phyloP scores from a whole-genome alignment of 192 early-diverging fungal species.

The Linnemannia exigua region DNA sequence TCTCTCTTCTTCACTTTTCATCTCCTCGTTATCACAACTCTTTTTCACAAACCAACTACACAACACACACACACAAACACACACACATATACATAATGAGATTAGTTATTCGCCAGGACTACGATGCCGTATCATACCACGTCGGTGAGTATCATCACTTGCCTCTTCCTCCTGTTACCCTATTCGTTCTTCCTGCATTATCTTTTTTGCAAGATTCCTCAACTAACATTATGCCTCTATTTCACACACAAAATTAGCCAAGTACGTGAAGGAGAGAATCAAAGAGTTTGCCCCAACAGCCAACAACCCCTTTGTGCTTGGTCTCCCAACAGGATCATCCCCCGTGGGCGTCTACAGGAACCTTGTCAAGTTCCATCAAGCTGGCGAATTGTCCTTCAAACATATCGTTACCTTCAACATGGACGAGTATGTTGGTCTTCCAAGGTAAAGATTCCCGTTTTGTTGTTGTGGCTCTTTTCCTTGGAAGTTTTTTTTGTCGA shows the following conservation, averaged over 20 bases:
- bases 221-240: background rate
- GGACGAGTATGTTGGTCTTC: constrained; percentile 90
- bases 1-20: background rate
- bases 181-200: background rate
- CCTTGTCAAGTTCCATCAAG: constrained; percentile 76
- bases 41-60: background rate
- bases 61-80: background rate
- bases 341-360: constrained; percentile 85
- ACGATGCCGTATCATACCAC: constrained; percentile 77
- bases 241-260: constrained; percentile 60
- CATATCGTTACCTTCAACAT: constrained; percentile 90
- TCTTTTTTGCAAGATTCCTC: background rate
- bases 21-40: too few relatives aligned
- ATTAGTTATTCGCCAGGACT: constrained; percentile 81
- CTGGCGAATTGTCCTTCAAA: constrained; percentile 78
- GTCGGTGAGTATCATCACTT: constrained; percentile 55
- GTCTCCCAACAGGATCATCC: constrained; percentile 88
- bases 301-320: constrained; percentile 85
- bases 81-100: constrained; percentile 64
- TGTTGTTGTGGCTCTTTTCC: background rate
- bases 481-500: background rate
- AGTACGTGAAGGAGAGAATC: constrained; percentile 85
- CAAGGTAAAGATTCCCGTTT: constrained; percentile 72
- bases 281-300: constrained; percentile 80
- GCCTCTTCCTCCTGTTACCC: too few relatives aligned